These are phyloP conservation scores for Strobilomyces dryophilus DNA, from an alignment of 768 basidiomycete genomes.

Conservation along the genomic window DNA sequence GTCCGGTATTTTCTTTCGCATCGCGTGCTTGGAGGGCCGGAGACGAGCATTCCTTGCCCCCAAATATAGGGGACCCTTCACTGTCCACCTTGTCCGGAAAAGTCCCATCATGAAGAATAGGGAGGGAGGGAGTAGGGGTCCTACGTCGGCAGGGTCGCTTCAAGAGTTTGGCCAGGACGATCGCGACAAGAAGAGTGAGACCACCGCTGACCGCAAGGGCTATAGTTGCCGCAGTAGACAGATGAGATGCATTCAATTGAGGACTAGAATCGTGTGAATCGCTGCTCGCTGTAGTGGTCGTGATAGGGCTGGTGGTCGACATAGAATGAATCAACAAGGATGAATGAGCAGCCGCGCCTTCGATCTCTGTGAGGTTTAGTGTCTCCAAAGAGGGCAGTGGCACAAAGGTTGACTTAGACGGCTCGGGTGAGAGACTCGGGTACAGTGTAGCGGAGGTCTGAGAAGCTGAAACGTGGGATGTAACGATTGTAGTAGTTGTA, in stretches of 20 bases:
- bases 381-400: constrained; percentile 28
- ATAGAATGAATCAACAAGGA: constrained; percentile 4
- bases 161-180: constrained; percentile 46
- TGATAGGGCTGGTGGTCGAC: constrained; percentile 2
- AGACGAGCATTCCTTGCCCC: constrained; percentile 65
- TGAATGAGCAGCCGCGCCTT: constrained; percentile 15
- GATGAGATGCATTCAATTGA: constrained; percentile 23
- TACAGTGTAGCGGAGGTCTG: constrained; percentile 20
- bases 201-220: constrained; percentile 50
- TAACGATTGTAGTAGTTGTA: constrained; percentile 4
- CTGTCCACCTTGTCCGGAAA: constrained; percentile 40
- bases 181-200: constrained; percentile 44
- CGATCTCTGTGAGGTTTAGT: constrained; percentile 21
- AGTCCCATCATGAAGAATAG: constrained; percentile 58
- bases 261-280: constrained; percentile 4
- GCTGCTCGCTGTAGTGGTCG: not conserved
- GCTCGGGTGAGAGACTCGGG: constrained; percentile 5
- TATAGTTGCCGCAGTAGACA: constrained; percentile 48
- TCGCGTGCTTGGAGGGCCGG: constrained; percentile 22
- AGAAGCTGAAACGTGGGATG: constrained; percentile 18
- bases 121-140: constrained; percentile 72
- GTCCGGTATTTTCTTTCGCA: constrained; percentile 39
- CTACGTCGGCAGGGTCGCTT: constrained; percentile 46
- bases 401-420: constrained; percentile 24
- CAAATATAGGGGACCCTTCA: constrained; percentile 70